Evolutionary conservation across 2,329 filamentous ascomycete species (phyloP).

Genomic region (Botrytis aclada): DNA sequence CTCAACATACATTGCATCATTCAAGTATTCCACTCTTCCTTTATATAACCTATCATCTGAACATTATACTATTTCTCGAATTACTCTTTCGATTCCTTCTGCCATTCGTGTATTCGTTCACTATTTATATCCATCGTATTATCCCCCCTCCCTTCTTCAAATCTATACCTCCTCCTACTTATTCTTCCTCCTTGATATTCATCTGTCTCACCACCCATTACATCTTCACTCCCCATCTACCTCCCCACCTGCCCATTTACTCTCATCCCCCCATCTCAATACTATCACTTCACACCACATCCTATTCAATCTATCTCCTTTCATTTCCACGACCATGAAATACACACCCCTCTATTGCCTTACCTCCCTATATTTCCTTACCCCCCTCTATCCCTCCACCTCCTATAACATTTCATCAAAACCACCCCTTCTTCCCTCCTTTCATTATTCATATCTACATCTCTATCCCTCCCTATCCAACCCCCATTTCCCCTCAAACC

Average conservation of each 20-base stretch:
- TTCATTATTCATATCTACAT: no score
- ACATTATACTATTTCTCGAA: background rate
- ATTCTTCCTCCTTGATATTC: background rate
- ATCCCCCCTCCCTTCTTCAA: accelerated
- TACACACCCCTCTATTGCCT: background rate
- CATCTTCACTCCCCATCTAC: no score
- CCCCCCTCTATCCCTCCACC: background rate
- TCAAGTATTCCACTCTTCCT: background rate
- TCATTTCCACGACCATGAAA: no score
- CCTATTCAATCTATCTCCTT: background rate
- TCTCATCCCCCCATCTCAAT: background rate
- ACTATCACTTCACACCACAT: background rate
- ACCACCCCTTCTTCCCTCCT: no score
- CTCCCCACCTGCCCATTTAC: no score
- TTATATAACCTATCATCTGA: background rate
- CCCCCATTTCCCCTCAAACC: no score
- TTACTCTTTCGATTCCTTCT: background rate
- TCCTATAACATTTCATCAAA: no score
- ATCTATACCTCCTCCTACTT: background rate
- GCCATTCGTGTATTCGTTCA: background rate
- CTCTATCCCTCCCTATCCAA: no score
- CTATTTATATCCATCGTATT: no score
- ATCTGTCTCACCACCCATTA: background rate
- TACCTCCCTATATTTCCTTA: no score
- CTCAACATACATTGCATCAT: background rate